Evolutionary conservation across 306 rosid genomes (phyloP).

Genomic region (Sophora flavescens): DNA sequence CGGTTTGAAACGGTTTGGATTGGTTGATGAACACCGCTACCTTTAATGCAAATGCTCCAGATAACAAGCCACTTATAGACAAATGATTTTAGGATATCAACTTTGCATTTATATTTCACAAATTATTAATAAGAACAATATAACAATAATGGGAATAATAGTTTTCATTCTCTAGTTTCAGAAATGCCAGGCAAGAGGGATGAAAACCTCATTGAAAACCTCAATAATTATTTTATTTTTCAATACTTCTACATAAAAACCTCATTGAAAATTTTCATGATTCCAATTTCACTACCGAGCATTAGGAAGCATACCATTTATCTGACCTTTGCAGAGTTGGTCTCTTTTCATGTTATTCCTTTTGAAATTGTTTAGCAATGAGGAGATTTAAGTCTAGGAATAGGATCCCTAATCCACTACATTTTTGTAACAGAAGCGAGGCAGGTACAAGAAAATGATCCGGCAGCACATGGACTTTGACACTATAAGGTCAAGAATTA

Average conservation of each 20-base stretch:
- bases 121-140: not conserved
- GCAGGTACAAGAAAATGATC: conserved; percentile 72
- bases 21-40: too few relatives aligned
- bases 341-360: not conserved
- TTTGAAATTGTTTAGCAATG: not conserved
- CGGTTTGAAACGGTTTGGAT: too few relatives aligned
- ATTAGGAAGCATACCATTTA: not conserved
- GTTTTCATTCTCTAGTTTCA: conserved; percentile 6
- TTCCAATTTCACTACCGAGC: not conserved
- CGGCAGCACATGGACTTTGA: conserved; percentile 73
- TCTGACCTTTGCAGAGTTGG: not conserved
- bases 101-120: too few relatives aligned
- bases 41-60: not conserved
- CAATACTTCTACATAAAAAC: not conserved
- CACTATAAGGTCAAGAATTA: conserved; percentile 66
- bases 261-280: not conserved
- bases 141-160: not conserved
- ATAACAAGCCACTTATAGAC: not conserved
- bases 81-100: not conserved
- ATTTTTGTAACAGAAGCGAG: conserved; percentile 60
- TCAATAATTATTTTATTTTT: not conserved
- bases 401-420: conserved; percentile 23
- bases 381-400: conserved; percentile 1
- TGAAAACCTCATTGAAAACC: not conserved
- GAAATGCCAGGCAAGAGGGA: not conserved